Base-by-base conservation (phyloP, 257 asterid genomes). In the Penstemon newberryi region DNA sequence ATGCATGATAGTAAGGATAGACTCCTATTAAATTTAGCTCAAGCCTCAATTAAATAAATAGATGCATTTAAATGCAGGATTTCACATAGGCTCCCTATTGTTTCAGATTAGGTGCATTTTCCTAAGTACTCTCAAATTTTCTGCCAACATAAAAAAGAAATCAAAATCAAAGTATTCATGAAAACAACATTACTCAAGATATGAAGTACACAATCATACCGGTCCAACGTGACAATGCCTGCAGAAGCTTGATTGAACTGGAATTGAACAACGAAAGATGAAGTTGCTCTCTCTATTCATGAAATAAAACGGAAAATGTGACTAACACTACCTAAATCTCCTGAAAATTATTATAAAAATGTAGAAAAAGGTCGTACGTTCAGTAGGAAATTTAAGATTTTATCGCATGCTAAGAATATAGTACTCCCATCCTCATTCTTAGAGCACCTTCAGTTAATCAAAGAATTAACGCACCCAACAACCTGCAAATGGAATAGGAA, bases 371-470 rank as follows among this genome's bases (percentile, higher is more conserved):
- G 53, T 47, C 33, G 39, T 75, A 89, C 92, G 92, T 87, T 87
- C 65, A 81, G 63, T 40, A 83, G 86, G 74, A 87, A 63, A 84
- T 87, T 94, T 81, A 94, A 74, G 68, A 89, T 72, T 37, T 96
- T 89, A 78, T 94, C 96, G 6, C 94, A 94, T 10, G 97, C 96
- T 85, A 94, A 78, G 68, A 78, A 77, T 62, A 91, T 70, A 57
- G 87, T 78, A 79, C 84, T 72, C 38, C 67, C 65, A 71, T 80
- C 77, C 68, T 78, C 95, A 69, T 53, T 68, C 55, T 60, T 70
- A 19, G 73, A 40, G 76, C 74, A 40, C 53, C 79, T 75, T 50
- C 88, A 69, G 49, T 67, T 78, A 71, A 85, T 78, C 83, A 84
- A 76, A 70, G 81, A 63, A 45, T 75, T 68, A 53, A 92, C 89